Evolutionary conservation across 139 green algal species (phyloP).

Genomic region (Mesostigma viride): DNA sequence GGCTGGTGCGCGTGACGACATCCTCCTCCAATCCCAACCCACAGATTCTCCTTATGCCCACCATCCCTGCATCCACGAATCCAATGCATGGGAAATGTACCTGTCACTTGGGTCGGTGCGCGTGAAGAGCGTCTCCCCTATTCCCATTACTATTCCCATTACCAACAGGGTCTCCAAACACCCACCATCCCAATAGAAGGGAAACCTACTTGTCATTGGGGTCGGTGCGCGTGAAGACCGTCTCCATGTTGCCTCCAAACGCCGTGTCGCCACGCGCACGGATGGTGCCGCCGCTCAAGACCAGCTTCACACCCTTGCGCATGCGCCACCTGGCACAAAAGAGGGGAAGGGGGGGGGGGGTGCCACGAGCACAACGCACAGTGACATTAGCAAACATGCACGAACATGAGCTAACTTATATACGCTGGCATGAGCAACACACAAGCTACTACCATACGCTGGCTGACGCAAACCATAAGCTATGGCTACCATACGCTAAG

Average conservation of each 20-base stretch:
- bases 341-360: background rate
- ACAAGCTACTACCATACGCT: background rate
- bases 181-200: background rate
- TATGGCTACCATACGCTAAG: no score
- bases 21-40: no score
- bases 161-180: background rate
- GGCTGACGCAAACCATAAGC: conserved; percentile 4
- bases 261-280: conserved; percentile 32
- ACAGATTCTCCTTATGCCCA: no score
- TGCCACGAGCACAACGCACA: background rate
- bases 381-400: background rate
- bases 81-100: background rate
- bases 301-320: conserved; percentile 28
- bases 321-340: conserved; percentile 17
- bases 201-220: background rate
- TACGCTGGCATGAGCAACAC: background rate
- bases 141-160: conserved; percentile 1
- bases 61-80: no score
- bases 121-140: no score
- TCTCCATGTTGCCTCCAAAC: conserved; percentile 31
- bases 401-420: background rate
- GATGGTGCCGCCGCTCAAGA: conserved; percentile 34
- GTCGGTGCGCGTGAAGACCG: conserved; percentile 11
- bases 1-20: no score
- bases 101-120: no score